These are phyloP conservation scores for Herpomyces periplanetae DNA, from an alignment of 2,329 filamentous ascomycete species.

Conservation along the genomic window DNA sequence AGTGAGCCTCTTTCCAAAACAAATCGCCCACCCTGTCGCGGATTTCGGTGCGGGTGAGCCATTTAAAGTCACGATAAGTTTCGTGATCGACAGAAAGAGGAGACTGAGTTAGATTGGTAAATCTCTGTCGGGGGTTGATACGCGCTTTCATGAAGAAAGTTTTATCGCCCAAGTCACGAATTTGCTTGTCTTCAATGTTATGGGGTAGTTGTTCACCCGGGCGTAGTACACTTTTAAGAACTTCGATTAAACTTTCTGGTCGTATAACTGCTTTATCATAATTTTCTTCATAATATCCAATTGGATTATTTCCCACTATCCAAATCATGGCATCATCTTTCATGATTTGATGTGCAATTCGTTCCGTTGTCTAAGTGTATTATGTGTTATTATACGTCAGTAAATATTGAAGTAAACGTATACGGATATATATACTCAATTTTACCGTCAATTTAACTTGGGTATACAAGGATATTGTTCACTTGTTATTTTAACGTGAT, in stretches of 20 bases:
- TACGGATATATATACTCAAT: not conserved
- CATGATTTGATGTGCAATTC: slow-evolving; percentile 32
- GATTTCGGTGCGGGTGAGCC: no score
- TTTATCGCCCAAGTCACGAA: slow-evolving; percentile 24
- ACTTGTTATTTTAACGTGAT: slow-evolving; percentile 1
- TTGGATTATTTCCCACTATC: slow-evolving; percentile 61
- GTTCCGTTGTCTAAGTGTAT: slow-evolving; percentile 26
- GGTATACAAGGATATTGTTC: slow-evolving; percentile 3
- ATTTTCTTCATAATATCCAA: slow-evolving; percentile 30
- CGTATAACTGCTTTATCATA: slow-evolving; percentile 12
- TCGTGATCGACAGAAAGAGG: slow-evolving; percentile 24
- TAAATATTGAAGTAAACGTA: not conserved
- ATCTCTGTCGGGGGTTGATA: slow-evolving; percentile 93
- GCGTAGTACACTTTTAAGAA: slow-evolving; percentile 4
- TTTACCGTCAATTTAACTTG: not conserved
- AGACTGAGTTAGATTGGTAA: slow-evolving; percentile 34
- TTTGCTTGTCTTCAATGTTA: slow-evolving; percentile 5
- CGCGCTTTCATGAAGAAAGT: slow-evolving; percentile 82
- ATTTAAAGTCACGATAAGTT: slow-evolving; percentile 63
- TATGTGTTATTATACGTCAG: no score
- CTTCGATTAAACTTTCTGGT: slow-evolving; percentile 6
- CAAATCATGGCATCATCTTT: slow-evolving; percentile 96
- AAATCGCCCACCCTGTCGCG: no score
- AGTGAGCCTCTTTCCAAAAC: no score
- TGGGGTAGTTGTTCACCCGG: no score